Conservation (phyloP, 2,329 filamentous ascomycete genomes). For the Herpotrichia juniperi region DNA sequence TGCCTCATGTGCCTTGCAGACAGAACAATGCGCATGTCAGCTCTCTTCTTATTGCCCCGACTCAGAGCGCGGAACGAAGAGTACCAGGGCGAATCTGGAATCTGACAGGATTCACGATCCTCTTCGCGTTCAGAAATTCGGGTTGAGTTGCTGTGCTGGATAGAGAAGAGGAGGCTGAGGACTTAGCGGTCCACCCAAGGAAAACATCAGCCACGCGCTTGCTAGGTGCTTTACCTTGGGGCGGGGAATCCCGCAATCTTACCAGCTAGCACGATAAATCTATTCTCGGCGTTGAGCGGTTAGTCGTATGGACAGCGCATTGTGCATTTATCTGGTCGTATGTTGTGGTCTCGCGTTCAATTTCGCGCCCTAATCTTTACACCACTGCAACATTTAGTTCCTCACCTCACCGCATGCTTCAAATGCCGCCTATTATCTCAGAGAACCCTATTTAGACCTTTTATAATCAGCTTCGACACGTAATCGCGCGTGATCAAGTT, state of each 20-base stretch:
- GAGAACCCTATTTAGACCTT: no score
- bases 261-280: no score
- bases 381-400: no score
- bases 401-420: no score
- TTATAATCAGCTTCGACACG: no score
- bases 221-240: background rate
- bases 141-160: background rate
- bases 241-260: background rate
- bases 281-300: no score
- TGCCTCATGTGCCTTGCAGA: background rate
- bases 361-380: no score
- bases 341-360: no score
- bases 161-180: background rate
- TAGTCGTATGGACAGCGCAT: no score
- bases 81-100: background rate
- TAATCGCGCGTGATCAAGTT: no score
- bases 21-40: background rate
- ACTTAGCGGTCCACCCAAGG: background rate
- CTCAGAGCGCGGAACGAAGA: background rate
- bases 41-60: background rate
- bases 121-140: background rate
- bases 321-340: no score
- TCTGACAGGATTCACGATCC: conserved; percentile 1
- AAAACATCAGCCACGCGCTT: background rate
- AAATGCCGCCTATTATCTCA: no score